Base-by-base conservation (phyloP, 352 stramenopile species). In the Blastocystis sp. region DNA sequence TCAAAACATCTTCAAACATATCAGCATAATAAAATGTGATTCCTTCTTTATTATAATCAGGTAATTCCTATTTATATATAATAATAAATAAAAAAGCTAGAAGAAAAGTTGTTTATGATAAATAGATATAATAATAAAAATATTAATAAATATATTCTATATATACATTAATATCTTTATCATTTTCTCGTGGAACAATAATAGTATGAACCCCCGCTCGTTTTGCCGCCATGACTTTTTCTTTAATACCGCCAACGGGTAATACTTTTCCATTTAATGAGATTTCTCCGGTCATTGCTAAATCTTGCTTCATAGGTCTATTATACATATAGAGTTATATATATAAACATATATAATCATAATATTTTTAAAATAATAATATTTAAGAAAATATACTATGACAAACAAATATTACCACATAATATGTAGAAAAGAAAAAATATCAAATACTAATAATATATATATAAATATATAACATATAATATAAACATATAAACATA, bases 161-260 rank as follows among this genome's bases (percentile, higher is more conserved):
- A 1, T 19, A 24, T 28, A 56, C 81, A 27, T 96, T 86, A 65
- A 89, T 94, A 68, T 98, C 89, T 37, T 84, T 78, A 64, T 83
- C 76, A 75, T 95, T 96, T 21, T 77, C 84, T 16, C 78, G 68
- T 7, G 91, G 89, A 1, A 96, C 62, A 24, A 96, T 74, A 16
- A 98, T 77, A 1, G 75, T 88, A 39, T 78, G 93, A 5, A 96
- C 85, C 9, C 86, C 86, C 18, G 89, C 79, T 47, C 88, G 77
- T 48, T 91, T 80, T 18, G 89, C 89, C n/a, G 88, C 91, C 62
- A 98, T 95, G 31, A 81, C 88, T 75, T 98, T 98, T 72, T 98
- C 91, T 74, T 96, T 96, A 67, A 98, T 95, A 31, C 91, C 91
- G 48, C 91, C 91, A 4, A 98, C 86, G 6, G 90, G 84, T n/a